phyloP scores from a whole-genome alignment of 2,329 filamentous ascomycete genomes.

The Beauveria asiatica region DNA sequence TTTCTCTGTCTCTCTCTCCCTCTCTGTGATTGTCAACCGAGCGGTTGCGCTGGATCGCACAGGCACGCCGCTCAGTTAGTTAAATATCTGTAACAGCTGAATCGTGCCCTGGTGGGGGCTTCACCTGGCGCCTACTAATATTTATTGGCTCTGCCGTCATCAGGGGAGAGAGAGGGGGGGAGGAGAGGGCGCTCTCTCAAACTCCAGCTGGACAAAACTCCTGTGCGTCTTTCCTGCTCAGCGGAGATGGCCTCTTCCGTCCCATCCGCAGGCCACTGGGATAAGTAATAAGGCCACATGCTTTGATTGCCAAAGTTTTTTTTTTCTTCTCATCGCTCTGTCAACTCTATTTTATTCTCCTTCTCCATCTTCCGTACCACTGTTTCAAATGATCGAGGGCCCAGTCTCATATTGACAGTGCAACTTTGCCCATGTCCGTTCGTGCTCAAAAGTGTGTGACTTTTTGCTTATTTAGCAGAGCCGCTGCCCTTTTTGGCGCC shows the following conservation, averaged over 20 bases:
- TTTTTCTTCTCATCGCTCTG: neutral
- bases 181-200: neutral
- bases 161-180: neutral
- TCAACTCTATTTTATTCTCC: neutral
- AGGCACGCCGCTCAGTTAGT: neutral
- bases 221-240: neutral
- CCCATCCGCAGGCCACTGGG: neutral
- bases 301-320: neutral
- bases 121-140: neutral
- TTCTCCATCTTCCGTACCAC: neutral
- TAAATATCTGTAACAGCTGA: neutral
- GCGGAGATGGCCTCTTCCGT: slow-evolving; percentile 5
- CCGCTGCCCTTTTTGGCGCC: neutral
- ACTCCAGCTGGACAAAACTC: slow-evolving; percentile 4
- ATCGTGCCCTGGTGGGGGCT: neutral
- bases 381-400: neutral
- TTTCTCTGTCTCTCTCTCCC: neutral
- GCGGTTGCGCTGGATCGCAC: neutral
- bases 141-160: neutral
- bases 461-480: too few relatives aligned
- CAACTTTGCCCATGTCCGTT: too few relatives aligned
- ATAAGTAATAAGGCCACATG: neutral
- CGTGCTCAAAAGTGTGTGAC: too few relatives aligned
- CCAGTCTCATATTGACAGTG: too few relatives aligned
- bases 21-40: neutral